A percentile compares a stretch with the other conserved stretches of the same genome.
These are phyloP conservation scores for Leccinum solheimii DNA, from an alignment of 1,284 basidiomycete species.

Conservation along the genomic window DNA sequence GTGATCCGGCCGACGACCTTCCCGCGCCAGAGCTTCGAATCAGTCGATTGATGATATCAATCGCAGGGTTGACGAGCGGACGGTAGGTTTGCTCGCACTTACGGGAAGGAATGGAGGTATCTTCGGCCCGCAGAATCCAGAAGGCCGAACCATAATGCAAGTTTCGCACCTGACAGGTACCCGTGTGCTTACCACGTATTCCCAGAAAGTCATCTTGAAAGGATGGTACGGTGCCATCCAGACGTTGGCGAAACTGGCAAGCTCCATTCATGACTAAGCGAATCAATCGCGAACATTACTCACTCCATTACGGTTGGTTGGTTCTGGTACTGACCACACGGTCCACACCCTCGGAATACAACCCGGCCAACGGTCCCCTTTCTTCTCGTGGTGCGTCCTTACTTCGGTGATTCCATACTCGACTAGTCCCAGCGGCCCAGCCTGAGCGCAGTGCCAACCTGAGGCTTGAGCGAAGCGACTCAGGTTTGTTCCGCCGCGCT, in stretches of 20 bases:
- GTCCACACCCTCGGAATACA: neutral
- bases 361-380: neutral
- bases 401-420: conserved; percentile 16
- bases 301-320: neutral
- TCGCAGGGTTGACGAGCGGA: conserved; percentile 4
- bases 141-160: conserved; percentile 2
- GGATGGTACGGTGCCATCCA: neutral
- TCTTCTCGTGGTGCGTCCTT: neutral
- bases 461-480: neutral
- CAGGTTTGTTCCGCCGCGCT: neutral
- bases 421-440: neutral
- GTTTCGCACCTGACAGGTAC: conserved; percentile 1
- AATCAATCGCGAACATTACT: neutral
- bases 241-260: neutral
- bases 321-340: neutral
- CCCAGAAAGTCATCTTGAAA: conserved; percentile 24
- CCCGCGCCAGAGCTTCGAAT: neutral
- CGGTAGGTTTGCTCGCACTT: conserved; percentile 9
- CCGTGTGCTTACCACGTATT: neutral
- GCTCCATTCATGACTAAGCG: conserved; percentile 24
- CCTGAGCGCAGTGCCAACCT: neutral
- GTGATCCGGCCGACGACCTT: conserved; percentile 22
- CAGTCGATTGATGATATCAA: neutral
- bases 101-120: conserved; percentile 12
- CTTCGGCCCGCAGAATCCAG: conserved; percentile 5